Percentiles rank a stretch among this genome's conserved stretches.
Conservation (phyloP, 2,329 filamentous ascomycete genomes). For the Aspergillus vadensis region DNA sequence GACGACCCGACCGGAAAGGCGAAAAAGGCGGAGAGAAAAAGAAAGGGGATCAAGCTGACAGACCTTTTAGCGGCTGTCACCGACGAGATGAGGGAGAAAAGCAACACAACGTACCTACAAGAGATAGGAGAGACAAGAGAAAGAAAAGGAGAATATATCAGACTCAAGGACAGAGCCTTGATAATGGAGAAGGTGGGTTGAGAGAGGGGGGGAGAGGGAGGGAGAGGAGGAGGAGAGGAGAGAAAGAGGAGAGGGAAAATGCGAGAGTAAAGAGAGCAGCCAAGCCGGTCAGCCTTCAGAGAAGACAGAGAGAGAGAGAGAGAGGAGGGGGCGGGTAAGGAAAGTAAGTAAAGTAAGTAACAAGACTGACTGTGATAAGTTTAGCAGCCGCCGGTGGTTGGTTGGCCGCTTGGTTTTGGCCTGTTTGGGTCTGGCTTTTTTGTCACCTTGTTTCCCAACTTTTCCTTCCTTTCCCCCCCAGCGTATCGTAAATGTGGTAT, state of each 20-base stretch:
- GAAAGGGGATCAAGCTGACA: conserved; percentile 22
- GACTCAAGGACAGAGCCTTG: conserved; percentile 25
- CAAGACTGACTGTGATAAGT: not conserved
- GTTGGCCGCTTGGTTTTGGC: not conserved
- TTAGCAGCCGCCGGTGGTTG: conserved; percentile 2
- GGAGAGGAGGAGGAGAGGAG: conserved; percentile 12
- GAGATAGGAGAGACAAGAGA: conserved; percentile 11
- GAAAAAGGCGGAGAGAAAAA: conserved; percentile 26
- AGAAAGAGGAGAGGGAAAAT: conserved; percentile 11
- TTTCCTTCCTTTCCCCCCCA: not conserved
- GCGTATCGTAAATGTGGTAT: not conserved
- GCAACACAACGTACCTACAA: conserved; percentile 11
- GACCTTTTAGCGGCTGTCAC: conserved; percentile 17
- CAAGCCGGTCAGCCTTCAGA: conserved; percentile 10
- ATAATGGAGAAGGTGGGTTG: conserved; percentile 20
- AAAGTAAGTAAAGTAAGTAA: conserved; percentile 12
- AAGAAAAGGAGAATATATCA: conserved; percentile 10
- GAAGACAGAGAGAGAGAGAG: conserved; percentile 19
- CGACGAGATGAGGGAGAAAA: conserved; percentile 2
- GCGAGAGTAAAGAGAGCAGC: conserved; percentile 10
- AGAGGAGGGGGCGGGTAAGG: conserved; percentile 32
- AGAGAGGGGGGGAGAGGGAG: conserved; percentile 19
- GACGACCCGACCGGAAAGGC: conserved; percentile 22
- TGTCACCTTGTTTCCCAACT: not conserved
- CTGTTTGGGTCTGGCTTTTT: conserved; percentile 5